Evolutionary conservation across 208 protist species (phyloP).

Genomic region (Willaertia magna): DNA sequence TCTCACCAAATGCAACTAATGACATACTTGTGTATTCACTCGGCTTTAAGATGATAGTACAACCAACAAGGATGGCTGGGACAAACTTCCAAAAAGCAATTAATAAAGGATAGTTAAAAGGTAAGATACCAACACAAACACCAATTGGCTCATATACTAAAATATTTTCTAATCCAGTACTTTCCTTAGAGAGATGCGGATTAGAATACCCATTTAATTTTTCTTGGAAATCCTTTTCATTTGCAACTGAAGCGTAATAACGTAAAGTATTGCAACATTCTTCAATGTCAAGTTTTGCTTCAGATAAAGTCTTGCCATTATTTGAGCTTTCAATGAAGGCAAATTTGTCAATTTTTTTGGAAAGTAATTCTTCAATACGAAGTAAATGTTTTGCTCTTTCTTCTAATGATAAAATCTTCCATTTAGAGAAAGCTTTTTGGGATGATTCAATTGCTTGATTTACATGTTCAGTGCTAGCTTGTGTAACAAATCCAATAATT

Average conservation of each 20-base stretch:
- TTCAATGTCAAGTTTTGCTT: not conserved
- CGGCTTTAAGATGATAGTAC: constrained; percentile 64
- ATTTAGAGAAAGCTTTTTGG: not conserved
- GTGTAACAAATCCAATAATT: not conserved
- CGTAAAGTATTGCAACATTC: not conserved
- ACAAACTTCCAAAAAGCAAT: not conserved
- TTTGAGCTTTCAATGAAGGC: not conserved
- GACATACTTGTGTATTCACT: constrained; percentile 68
- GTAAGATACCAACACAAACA: constrained; percentile 62
- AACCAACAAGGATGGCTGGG: not conserved
- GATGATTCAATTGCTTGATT: not conserved
- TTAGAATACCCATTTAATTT: not conserved
- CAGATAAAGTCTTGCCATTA: not conserved
- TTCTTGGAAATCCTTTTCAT: not conserved
- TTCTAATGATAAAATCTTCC: not conserved
- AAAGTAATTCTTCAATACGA: not conserved
- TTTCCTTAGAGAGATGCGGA: not conserved
- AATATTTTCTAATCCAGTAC: not conserved
- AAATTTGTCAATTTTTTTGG: not conserved
- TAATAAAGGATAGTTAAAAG: constrained; percentile 76
- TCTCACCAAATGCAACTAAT: constrained; percentile 56
- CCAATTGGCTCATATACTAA: constrained; percentile 39
- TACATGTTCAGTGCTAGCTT: not conserved
- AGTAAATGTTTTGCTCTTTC: too few relatives aligned
- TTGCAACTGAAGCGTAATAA: not conserved